Percentiles rank a stretch among this genome's conserved stretches.
phyloP scores from a whole-genome alignment of 1,284 basidiomycete genomes.

The Cystobasidium sp. region DNA sequence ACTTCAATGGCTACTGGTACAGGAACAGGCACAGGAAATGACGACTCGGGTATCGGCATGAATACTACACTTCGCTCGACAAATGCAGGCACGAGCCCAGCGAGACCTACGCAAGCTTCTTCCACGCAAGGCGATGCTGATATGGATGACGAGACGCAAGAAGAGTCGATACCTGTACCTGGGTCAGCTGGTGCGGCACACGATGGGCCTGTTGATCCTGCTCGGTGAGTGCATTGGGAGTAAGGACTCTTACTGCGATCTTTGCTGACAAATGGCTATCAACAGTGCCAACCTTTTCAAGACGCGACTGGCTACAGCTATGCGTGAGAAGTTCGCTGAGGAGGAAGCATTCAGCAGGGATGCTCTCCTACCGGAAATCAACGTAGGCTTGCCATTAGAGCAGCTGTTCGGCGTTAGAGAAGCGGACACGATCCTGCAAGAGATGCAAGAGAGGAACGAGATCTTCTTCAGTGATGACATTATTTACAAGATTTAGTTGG shows the following conservation, averaged over 20 bases:
- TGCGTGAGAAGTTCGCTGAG: conserved; percentile 66
- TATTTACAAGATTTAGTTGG: conserved; percentile 41
- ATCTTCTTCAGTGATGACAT: conserved; percentile 84
- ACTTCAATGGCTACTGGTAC: conserved; percentile 25
- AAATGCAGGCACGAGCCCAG: background rate
- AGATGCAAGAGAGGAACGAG: conserved; percentile 81
- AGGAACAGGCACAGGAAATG: conserved; percentile 16
- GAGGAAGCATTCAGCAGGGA: conserved; percentile 73
- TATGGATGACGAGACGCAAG: conserved; percentile 45
- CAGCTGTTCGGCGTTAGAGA: conserved; percentile 79
- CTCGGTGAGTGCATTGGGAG: background rate
- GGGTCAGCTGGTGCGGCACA: conserved; percentile 5
- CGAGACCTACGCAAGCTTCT: conserved; percentile 17
- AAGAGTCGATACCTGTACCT: conserved; percentile 21
- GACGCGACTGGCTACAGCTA: conserved; percentile 70
- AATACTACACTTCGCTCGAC: conserved; percentile 36
- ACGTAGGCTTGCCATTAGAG: conserved; percentile 72
- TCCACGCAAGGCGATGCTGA: conserved; percentile 35
- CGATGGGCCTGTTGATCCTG: conserved; percentile 11
- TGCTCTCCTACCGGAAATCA: conserved; percentile 75
- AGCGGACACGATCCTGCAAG: conserved; percentile 63
- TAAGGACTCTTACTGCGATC: conserved; percentile 41
- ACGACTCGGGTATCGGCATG: conserved; percentile 45
- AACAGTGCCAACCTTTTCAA: conserved; percentile 76
- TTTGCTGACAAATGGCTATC: conserved; percentile 16